phyloP scores from a whole-genome alignment of 495 filamentous ascomycete genomes.

The Astrothelium macrocarpum region DNA sequence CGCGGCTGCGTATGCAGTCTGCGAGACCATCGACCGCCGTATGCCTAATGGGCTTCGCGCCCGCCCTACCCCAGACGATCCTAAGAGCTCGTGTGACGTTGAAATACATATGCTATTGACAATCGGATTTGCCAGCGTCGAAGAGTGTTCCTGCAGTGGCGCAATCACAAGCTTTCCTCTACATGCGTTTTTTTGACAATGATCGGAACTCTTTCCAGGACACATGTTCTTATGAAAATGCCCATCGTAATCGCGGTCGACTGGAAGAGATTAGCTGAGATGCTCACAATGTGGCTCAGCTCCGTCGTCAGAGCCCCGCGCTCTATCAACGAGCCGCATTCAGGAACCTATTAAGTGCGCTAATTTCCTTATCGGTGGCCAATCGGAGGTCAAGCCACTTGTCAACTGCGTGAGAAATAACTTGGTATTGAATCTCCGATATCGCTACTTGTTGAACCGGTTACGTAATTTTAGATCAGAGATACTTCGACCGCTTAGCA shows the following conservation, averaged over 20 bases:
- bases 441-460: no score
- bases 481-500: not conserved
- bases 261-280: not conserved
- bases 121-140: not conserved
- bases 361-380: not conserved
- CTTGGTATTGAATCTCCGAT: no score
- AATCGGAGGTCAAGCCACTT: not conserved
- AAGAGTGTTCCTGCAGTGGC: not conserved
- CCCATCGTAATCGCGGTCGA: not conserved
- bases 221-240: not conserved
- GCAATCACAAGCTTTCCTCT: not conserved
- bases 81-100: not conserved
- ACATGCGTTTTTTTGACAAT: no score
- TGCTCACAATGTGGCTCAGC: not conserved
- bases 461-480: no score
- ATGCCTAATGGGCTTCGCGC: not conserved
- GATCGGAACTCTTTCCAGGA: not conserved
- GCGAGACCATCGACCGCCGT: not conserved
- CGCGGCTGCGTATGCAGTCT: not conserved
- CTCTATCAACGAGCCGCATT: not conserved
- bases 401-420: no score
- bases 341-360: not conserved
- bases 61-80: slow-evolving; percentile 2
- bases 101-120: not conserved
- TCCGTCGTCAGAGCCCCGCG: not conserved